Evolutionary conservation across 2,329 filamentous ascomycete genomes (phyloP).

Genomic region (Leptographium lundbergii): DNA sequence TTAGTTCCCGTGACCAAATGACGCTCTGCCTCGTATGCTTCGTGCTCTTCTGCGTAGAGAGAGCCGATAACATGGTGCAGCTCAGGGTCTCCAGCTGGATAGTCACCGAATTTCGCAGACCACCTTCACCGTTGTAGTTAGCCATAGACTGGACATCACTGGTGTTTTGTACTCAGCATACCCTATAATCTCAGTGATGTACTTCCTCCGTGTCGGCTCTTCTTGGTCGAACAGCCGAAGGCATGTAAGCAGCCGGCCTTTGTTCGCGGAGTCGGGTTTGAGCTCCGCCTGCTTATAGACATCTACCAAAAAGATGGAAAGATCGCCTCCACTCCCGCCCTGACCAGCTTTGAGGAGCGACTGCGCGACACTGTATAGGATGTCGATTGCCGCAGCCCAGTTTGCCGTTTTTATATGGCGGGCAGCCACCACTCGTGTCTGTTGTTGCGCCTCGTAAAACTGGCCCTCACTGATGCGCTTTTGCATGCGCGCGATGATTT

Average conservation of each 20-base stretch:
- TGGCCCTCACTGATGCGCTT: slow-evolving; percentile 49
- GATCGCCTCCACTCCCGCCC: slow-evolving; percentile 81
- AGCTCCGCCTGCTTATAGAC: slow-evolving; percentile 82
- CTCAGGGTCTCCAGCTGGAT: slow-evolving; percentile 84
- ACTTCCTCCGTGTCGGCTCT: slow-evolving; percentile 88
- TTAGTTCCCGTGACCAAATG: slow-evolving; percentile 82
- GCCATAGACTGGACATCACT: not conserved
- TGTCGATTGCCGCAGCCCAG: slow-evolving; percentile 75
- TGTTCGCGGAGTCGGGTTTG: slow-evolving; percentile 59
- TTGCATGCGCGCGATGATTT: slow-evolving; percentile 57
- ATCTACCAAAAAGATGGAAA: slow-evolving; percentile 77
- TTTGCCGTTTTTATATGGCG: slow-evolving; percentile 84
- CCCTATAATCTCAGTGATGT: slow-evolving; percentile 72
- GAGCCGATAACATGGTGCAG: slow-evolving; percentile 84
- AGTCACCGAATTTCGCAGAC: slow-evolving; percentile 76
- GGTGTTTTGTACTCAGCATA: slow-evolving; percentile 22
- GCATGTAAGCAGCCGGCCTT: slow-evolving; percentile 64
- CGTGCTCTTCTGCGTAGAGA: slow-evolving; percentile 84
- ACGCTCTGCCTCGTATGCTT: slow-evolving; percentile 84
- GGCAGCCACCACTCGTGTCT: slow-evolving; percentile 87
- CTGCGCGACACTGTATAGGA: slow-evolving; percentile 72
- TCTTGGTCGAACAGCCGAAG: slow-evolving; percentile 67
- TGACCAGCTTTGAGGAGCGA: slow-evolving; percentile 85
- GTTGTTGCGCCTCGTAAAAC: slow-evolving; percentile 97
- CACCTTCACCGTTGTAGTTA: slow-evolving; percentile 38